Evolutionary conservation across 208 protist genomes (phyloP).

Genomic region (Porcisia deanei): DNA sequence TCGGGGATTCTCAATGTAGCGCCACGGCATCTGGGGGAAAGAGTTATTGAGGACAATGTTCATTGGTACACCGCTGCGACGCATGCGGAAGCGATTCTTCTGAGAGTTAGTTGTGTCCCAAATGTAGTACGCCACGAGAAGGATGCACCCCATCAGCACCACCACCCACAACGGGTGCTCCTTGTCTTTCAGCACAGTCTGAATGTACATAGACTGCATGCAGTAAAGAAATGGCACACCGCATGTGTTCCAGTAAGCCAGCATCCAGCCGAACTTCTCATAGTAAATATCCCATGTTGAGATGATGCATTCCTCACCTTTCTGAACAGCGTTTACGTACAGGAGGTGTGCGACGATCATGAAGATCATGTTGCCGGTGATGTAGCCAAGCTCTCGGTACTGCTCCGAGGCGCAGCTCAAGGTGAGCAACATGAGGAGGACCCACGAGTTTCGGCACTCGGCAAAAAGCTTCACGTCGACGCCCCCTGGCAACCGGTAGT

Average conservation of each 20-base stretch:
- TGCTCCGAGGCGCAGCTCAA: constrained; percentile 87
- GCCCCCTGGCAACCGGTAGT: constrained; percentile 87
- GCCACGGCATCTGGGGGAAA: constrained; percentile 95
- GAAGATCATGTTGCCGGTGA: constrained; percentile 90
- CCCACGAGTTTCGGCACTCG: constrained; percentile 94
- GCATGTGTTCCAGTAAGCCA: constrained; percentile 96
- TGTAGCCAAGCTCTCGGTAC: constrained; percentile 75
- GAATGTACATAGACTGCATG: constrained; percentile 90
- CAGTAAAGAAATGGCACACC: constrained; percentile 96
- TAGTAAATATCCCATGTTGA: constrained; percentile 96
- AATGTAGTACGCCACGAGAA: constrained; percentile 89
- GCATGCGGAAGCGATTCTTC: constrained; percentile 95
- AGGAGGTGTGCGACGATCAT: constrained; percentile 94
- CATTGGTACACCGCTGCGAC: constrained; percentile 69
- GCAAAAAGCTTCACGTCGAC: constrained; percentile 95
- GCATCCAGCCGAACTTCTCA: constrained; percentile 96
- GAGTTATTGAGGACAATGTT: constrained; percentile 68
- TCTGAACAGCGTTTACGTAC: constrained; percentile 94
- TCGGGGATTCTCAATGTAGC: constrained; percentile 90
- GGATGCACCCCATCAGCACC: constrained; percentile 67
- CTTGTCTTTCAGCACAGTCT: constrained; percentile 74
- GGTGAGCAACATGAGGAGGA: constrained; percentile 94
- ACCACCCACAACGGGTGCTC: constrained; percentile 60
- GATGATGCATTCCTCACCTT: constrained; percentile 95
- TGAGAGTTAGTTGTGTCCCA: constrained; percentile 95